Evolutionary conservation across 164 flowering plant genomes (phyloP), one percentile per base, ranked within the genome.

Genomic region (Tetrastigma voinierianum): DNA sequence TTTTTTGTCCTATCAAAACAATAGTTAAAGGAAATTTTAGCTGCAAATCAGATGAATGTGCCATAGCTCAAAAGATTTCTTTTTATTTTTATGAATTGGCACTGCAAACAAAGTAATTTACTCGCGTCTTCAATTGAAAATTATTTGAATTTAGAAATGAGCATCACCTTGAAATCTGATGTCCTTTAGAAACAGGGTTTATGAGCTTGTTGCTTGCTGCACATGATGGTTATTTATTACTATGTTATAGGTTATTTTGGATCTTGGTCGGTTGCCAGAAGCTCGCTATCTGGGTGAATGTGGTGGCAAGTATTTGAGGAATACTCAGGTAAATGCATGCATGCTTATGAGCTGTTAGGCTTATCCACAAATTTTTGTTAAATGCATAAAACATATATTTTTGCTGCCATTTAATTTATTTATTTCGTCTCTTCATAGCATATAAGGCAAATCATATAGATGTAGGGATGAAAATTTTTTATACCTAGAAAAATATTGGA

Each of bases 211-310:
- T 9, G 12, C n/a, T n/a, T 53, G 16, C 9, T 61, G 1, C 17
- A 14, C 23, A 32, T 54, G 40, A 44, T 52, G 19, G 46, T 40
- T 11, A 15, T 62, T 32, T 32, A 15, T n/a, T n/a, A n/a, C 47
- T 58, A 11, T 60, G 21, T 49, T 16, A 16, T 63, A 86, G 93
- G 94, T 89, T 53, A 68, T 85, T 58, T 51, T 89, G 83, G 95
- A 89, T n/a, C 62, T 89, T 67, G n/a, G 91, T 15, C 83, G 87
- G 57, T 72, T 71, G 24, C 91, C 91, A 6, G n/a, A n/a, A n/a
- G 91, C 90, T 53, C 87, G 83, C 59, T 89, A 85, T 66, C 73
- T 80, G 20, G n/a, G 86, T 60, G 82, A 82, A 67, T 64, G 70
- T 73, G 83, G 85, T 21, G 85, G 85, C 24, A 78, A n/a, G 47